Evolutionary conservation across 352 stramenopile genomes (phyloP).

Genomic region (Pythium chondricola): DNA sequence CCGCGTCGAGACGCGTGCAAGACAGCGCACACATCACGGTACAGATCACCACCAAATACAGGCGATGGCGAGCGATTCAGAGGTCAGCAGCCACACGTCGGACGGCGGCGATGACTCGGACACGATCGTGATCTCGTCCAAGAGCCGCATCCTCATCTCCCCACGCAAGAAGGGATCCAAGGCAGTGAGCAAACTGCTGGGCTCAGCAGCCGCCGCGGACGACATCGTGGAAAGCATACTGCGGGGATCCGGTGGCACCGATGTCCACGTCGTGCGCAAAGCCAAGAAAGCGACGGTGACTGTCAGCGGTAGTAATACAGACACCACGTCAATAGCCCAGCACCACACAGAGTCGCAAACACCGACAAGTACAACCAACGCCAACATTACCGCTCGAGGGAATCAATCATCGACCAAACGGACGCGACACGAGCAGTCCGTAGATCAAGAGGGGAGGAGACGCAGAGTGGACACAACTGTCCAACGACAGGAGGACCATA

Average conservation of each 20-base stretch:
- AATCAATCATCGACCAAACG: not conserved
- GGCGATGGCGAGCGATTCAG: slow-evolving; percentile 9
- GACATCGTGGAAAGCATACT: slow-evolving; percentile 13
- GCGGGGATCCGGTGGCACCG: not conserved
- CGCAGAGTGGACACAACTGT: not conserved
- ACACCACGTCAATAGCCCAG: not conserved
- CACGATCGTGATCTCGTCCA: slow-evolving; percentile 53
- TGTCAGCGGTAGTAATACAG: not conserved
- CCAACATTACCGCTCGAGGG: not conserved
- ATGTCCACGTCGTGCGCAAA: slow-evolving; percentile 2
- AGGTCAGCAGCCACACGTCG: slow-evolving; percentile 9
- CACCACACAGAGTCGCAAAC: not conserved
- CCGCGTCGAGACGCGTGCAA: too few relatives aligned
- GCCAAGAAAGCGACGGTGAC: slow-evolving; percentile 3
- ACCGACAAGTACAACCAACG: not conserved
- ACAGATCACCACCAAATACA: too few relatives aligned
- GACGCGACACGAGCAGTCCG: not conserved
- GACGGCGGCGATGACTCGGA: slow-evolving; percentile 27
- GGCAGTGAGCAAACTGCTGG: slow-evolving; percentile 14
- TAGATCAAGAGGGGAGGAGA: not conserved
- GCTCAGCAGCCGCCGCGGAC: slow-evolving; percentile 6
- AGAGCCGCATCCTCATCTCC: slow-evolving; percentile 57
- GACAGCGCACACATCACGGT: too few relatives aligned
- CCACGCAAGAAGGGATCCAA: slow-evolving; percentile 27
- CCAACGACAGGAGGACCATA: not conserved